phyloP scores from a whole-genome alignment of 352 stramenopile genomes.

The Detonula confervacea region DNA sequence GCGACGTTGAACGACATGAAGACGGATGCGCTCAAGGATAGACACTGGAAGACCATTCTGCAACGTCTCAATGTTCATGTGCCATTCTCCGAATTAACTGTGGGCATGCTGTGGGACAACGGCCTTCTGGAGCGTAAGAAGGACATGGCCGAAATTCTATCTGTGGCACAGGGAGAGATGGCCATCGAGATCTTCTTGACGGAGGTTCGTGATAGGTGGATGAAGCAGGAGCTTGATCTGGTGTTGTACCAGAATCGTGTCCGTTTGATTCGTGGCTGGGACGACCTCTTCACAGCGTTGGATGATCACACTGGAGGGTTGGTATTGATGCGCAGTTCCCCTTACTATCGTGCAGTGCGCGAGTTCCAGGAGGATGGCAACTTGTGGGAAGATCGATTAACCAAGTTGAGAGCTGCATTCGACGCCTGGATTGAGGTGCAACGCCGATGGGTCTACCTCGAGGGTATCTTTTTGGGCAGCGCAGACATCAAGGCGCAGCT shows the following conservation, averaged over 20 bases:
- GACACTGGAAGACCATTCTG: slow-evolving; percentile 99
- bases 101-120: slow-evolving; percentile 97
- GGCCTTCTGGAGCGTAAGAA: slow-evolving; percentile 92
- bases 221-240: slow-evolving; percentile 86
- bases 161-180: slow-evolving; percentile 98
- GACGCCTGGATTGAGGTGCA: slow-evolving; percentile 95
- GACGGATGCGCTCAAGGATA: slow-evolving; percentile 97
- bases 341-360: slow-evolving; percentile 95
- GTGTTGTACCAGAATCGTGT: slow-evolving; percentile 90
- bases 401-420: slow-evolving; percentile 94
- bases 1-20: slow-evolving; percentile 96
- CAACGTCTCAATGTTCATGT: slow-evolving; percentile 92
- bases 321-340: slow-evolving; percentile 98
- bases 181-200: slow-evolving; percentile 98
- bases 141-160: slow-evolving; percentile 96
- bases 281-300: slow-evolving; percentile 99
- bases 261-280: slow-evolving; percentile 98
- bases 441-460: slow-evolving; percentile 91
- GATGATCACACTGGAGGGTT: slow-evolving; percentile 99
- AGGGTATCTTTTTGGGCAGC: slow-evolving; percentile 93
- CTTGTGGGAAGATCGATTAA: slow-evolving; percentile 98
- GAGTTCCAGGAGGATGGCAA: slow-evolving; percentile 97
- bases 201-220: slow-evolving; percentile 90
- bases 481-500: slow-evolving; percentile 93
- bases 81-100: slow-evolving; percentile 93